A percentile compares a stretch with the other conserved stretches of the same genome.
These are phyloP conservation scores for Trichomonascus vanleenenianus DNA, from an alignment of 805 yeast genomes.

Conservation along the genomic window DNA sequence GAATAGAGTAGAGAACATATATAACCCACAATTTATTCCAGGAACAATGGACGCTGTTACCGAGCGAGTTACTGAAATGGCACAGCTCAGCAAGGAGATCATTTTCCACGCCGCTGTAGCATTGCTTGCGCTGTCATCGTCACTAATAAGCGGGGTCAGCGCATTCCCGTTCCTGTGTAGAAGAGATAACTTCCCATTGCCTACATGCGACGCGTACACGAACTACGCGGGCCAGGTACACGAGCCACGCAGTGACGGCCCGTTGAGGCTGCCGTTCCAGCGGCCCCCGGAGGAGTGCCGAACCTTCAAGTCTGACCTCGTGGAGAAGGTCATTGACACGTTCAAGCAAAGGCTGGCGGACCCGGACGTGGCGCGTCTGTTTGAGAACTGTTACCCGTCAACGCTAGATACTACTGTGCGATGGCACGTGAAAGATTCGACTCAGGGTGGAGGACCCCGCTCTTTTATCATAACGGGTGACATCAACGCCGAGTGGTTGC, in stretches of 20 bases:
- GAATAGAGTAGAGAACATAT: too few species aligned
- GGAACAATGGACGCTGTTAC: too few species aligned
- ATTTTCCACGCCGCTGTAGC: too few species aligned
- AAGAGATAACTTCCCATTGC: not conserved
- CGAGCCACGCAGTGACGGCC: conserved; percentile 52
- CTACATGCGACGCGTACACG: conserved; percentile 53
- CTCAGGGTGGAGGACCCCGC: conserved; percentile 34
- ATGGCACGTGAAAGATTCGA: conserved; percentile 44
- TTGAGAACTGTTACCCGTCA: conserved; percentile 81
- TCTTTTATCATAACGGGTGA: conserved; percentile 87
- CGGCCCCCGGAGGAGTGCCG: conserved; percentile 68
- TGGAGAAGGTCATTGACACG: conserved; percentile 53
- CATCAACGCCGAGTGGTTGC: conserved; percentile 87
- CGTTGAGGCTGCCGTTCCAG: conserved; percentile 56
- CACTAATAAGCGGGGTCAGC: too few species aligned
- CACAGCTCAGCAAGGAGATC: too few species aligned
- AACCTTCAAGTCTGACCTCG: conserved; percentile 54
- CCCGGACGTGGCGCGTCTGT: conserved; percentile 61
- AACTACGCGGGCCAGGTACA: conserved; percentile 50
- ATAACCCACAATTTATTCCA: too few species aligned
- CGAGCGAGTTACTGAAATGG: too few species aligned
- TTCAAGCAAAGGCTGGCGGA: conserved; percentile 44
- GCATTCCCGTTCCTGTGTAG: too few species aligned
- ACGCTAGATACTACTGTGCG: conserved; percentile 81
- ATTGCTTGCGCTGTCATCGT: too few species aligned